Evolutionary conservation across 805 yeast genomes (phyloP).

Genomic region (Candida sphagnicola): DNA sequence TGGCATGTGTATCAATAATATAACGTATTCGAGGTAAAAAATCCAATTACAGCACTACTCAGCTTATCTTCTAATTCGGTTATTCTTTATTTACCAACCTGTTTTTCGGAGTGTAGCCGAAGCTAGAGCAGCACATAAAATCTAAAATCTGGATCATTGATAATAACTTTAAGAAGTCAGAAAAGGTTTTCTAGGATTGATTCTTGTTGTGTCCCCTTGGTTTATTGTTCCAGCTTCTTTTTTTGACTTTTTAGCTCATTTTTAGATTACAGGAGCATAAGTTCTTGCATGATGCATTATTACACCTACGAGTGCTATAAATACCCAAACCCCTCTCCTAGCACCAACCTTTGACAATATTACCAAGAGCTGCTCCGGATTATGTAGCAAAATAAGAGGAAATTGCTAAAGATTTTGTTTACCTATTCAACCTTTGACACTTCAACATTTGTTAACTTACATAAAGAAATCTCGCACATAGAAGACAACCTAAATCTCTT

Average conservation of each 20-base stretch:
- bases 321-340: constrained; percentile 78
- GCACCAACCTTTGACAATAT: constrained; percentile 81
- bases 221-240: constrained; percentile 77
- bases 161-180: constrained; percentile 74
- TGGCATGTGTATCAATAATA: constrained; percentile 85
- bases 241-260: constrained; percentile 62
- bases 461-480: constrained; percentile 82
- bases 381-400: constrained; percentile 90
- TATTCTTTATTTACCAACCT: constrained; percentile 46
- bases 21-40: constrained; percentile 83
- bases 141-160: constrained; percentile 84
- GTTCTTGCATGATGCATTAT: constrained; percentile 74
- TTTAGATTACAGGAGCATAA: constrained; percentile 74
- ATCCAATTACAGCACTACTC: constrained; percentile 76
- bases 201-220: constrained; percentile 93
- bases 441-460: constrained; percentile 82
- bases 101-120: constrained; percentile 74
- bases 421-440: constrained; percentile 87
- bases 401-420: constrained; percentile 82
- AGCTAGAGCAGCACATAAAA: constrained; percentile 74
- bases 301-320: constrained; percentile 86
- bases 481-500: constrained; percentile 78
- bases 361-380: constrained; percentile 90
- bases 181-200: constrained; percentile 68
- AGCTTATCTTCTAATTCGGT: constrained; percentile 80